Evolutionary conservation across 495 filamentous ascomycete species (phyloP), one percentile per base, ranked within the genome.

Genomic region (Copromyces sp.): DNA sequence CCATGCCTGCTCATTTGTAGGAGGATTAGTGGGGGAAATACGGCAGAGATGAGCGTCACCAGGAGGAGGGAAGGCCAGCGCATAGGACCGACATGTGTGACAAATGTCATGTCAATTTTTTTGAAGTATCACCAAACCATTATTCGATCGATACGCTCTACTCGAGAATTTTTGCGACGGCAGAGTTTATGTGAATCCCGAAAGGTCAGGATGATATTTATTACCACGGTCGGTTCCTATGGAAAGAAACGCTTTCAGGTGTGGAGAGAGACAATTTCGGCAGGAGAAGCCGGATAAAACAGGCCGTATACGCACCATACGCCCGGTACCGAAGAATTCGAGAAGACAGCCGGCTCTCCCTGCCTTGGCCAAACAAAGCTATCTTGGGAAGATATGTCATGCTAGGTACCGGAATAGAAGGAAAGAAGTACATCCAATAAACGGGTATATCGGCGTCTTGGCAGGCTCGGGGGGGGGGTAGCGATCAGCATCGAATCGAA

Each of bases 1-100:
- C 91, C 73, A 94, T 97, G 92, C 77, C 85, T 40, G 87, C 88
- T 65, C 88, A 82, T 69, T 73, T 82, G n/a, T 82, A 76, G 29
- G 8, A 9, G 12, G 53, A 35, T 35, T 11, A 32, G 38, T 68
- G 35, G 38, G 29, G 12, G 14, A 24, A 16, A 8, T 7, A n/a
- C 3, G 32, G 29, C 12, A n/a, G 8, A 11, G 29, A n/a, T 41
- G 14, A 32, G 24, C 12, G 44, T 45, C 16, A 16, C 24, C 24
- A 35, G 59, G 35, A 39, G 39, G 24, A 42, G 24, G 47, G 24
- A 59, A 37, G 35, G 3, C 35, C 3, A 37, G 35, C 35, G 35
- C 5, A 3, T 37, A 37, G 35, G 35, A 37, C 35, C 35, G 11
- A 24, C 20, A 53, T 12, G 5, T 53, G 5, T 59, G 47, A 32